phyloP scores from a whole-genome alignment of 1,284 basidiomycete species.

The Albatrellus sp. region DNA sequence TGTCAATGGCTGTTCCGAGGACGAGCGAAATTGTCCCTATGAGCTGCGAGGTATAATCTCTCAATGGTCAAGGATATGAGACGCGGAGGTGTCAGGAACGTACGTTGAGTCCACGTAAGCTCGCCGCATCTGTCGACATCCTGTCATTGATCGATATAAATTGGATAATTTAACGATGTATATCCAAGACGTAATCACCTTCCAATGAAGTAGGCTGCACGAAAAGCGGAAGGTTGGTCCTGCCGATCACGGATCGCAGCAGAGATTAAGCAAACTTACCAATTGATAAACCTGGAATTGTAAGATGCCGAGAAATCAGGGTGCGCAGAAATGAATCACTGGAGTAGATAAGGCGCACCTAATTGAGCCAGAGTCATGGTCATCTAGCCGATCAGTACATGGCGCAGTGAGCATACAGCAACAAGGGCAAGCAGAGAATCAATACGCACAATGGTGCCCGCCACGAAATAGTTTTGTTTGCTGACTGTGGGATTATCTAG shows the following conservation, averaged over 20 bases:
- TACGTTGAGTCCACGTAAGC: neutral
- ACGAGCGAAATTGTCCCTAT: conserved; percentile 31
- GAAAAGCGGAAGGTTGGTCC: no score
- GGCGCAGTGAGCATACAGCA: neutral
- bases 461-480: no score
- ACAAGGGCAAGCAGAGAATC: neutral
- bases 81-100: conserved; percentile 11
- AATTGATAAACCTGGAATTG: conserved; percentile 4
- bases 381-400: conserved; percentile 4
- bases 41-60: conserved; percentile 3
- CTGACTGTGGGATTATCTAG: conserved; percentile 2
- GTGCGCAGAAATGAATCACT: neutral
- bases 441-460: conserved; percentile 38
- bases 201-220: conserved; percentile 6
- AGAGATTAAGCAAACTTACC: conserved; percentile 6
- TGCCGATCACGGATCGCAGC: no score
- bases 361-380: conserved; percentile 9
- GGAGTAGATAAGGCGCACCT: conserved; percentile 6
- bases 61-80: conserved; percentile 12
- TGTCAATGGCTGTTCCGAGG: conserved; percentile 32
- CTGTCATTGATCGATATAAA: no score
- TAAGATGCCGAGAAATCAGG: neutral
- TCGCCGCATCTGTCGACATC: conserved; percentile 16
- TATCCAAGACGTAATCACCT: conserved; percentile 9
- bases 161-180: conserved; percentile 28